A percentile compares a stretch with the other conserved stretches of the same genome.
These are phyloP conservation scores for Clitopilus passeckerianus DNA, from an alignment of 768 basidiomycete genomes.

Conservation along the genomic window DNA sequence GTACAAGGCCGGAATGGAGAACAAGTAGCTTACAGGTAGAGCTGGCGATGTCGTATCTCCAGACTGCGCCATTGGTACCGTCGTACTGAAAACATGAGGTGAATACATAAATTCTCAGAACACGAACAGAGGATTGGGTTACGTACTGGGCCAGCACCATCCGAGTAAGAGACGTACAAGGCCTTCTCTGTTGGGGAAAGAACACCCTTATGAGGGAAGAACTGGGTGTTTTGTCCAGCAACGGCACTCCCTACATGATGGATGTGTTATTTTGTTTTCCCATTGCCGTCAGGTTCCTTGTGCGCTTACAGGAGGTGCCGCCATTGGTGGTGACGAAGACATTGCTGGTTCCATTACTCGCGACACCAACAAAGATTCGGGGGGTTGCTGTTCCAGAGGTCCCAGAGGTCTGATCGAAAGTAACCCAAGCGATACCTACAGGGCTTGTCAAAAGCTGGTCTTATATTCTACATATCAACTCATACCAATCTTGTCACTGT, in stretches of 20 bases:
- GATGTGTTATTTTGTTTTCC: background rate
- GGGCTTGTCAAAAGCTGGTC: background rate
- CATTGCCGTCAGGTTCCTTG: background rate
- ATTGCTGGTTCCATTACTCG: conserved; percentile 47
- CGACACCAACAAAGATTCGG: conserved; percentile 67
- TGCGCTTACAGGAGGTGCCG: conserved; percentile 47
- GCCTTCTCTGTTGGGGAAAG: conserved; percentile 51
- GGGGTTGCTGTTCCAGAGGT: conserved; percentile 46
- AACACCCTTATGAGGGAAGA: conserved; percentile 64
- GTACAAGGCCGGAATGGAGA: background rate
- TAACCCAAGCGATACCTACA: conserved; percentile 54
- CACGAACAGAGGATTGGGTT: background rate
- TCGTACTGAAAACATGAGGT: conserved; percentile 34
- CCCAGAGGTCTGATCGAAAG: conserved; percentile 58
- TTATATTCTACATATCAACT: conserved; percentile 1
- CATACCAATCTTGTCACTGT: conserved; percentile 32
- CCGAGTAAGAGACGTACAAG: conserved; percentile 57
- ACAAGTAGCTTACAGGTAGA: conserved; percentile 27
- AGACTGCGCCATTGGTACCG: conserved; percentile 44
- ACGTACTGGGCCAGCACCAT: conserved; percentile 55
- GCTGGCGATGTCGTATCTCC: conserved; percentile 49
- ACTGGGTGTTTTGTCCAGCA: conserved; percentile 51
- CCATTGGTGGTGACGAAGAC: conserved; percentile 53
- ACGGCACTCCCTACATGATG: conserved; percentile 44
- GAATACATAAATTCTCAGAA: background rate